Conservation (phyloP, 2,329 filamentous ascomycete genomes). For the Botrytis medusae region DNA sequence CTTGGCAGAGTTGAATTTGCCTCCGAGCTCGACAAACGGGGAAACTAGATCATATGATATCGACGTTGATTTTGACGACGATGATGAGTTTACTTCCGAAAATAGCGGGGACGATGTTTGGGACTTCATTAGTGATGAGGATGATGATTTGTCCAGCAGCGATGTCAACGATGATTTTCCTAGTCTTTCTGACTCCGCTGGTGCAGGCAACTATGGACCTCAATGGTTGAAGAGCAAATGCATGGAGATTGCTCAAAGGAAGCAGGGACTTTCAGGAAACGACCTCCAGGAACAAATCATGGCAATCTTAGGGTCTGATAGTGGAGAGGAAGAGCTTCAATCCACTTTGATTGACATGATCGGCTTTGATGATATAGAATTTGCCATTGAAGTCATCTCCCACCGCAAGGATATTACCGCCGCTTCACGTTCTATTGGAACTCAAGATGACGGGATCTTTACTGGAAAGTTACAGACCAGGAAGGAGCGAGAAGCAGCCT, state of each 20-base stretch:
- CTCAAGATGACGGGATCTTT: constrained; percentile 46
- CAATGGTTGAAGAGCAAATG: constrained; percentile 75
- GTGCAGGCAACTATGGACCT: constrained; percentile 49
- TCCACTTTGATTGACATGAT: constrained; percentile 85
- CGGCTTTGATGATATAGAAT: constrained; percentile 89
- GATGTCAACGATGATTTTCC: constrained; percentile 55
- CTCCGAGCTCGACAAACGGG: constrained; percentile 43
- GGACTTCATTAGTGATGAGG: constrained; percentile 82
- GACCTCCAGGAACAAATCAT: constrained; percentile 77
- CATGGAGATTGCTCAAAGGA: constrained; percentile 59
- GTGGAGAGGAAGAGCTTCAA: constrained; percentile 82
- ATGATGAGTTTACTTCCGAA: constrained; percentile 53
- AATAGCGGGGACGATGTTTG: constrained; percentile 79
- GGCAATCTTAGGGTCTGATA: constrained; percentile 67
- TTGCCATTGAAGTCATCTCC: constrained; percentile 86
- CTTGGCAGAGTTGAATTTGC: constrained; percentile 68
- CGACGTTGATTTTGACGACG: constrained; percentile 64
- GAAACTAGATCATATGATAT: constrained; percentile 52
- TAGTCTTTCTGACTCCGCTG: constrained; percentile 33
- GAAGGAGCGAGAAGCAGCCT: constrained; percentile 73
- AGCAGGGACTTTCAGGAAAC: constrained; percentile 64
- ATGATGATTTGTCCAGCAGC: constrained; percentile 65
- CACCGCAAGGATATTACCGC: constrained; percentile 68
- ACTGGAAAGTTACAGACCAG: constrained; percentile 64
- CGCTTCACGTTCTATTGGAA: constrained; percentile 41